Base-by-base conservation (phyloP, 352 stramenopile genomes). In the Phytophthora hibernalis region DNA sequence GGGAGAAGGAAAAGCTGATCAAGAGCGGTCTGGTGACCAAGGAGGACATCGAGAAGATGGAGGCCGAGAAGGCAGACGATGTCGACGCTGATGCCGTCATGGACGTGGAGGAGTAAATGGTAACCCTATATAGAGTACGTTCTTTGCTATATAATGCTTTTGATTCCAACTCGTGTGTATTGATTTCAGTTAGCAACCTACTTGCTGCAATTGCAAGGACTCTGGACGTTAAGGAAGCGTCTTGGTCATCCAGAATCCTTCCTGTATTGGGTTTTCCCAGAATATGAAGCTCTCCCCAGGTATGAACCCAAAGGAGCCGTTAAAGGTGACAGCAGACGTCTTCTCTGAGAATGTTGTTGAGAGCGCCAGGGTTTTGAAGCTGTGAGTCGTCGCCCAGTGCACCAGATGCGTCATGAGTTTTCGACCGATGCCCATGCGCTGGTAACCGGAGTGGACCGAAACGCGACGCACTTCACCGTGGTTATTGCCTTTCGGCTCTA, bases 1-100 rank as follows among this genome's bases (percentile, higher is more conserved):
- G 64, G 13, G 88, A 96, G 66, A 92, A 96, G 72, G 64, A 64
- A 16, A 90, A 92, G 76, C 61, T 96, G 59, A 68, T 96, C 22
- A 87, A 86, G 55, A 91, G 77, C 55, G 87, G 87, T 0, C 64
- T 96, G 45, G 80, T 96, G 60, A 93, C 87, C 26, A 70, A 92
- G 67, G 85, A 93, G 40, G 87, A 96, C 54, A 89, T 96, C 68
- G 82, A 91, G 48, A 92, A 91, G 67, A 76, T 96, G 68, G 74
- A 90, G 51, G 72, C 77, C 4, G 83, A 90, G 28, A 72, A 76
- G 24, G 44, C 35, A 18, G 66, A 82, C 48, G 72, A 79, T 37
- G 74, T 80, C 21, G 77, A 79, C 8, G 63, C 33, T 24, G 61
- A 54, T 2, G 57, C 47, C 22, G 62, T 55, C 60, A 90, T 89